Base-by-base conservation (phyloP, 257 asterid species). In the Rauvolfia tetraphylla region DNA sequence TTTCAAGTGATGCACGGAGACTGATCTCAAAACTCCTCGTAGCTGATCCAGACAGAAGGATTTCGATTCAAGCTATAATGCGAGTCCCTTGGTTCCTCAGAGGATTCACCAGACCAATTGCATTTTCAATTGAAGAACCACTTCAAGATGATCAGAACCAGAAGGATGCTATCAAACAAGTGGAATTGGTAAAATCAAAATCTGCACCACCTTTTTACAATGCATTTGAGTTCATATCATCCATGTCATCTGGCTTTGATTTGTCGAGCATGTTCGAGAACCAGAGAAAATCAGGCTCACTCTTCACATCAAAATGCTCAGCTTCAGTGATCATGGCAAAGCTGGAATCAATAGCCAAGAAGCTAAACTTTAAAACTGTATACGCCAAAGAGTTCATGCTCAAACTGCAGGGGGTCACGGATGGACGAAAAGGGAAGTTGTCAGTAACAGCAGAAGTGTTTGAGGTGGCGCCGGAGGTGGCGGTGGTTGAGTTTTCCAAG, bases 401-500 rank as follows among this genome's bases (percentile, higher is more conserved):
- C 79, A 81, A 84, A 81, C 3, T 87, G 51, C 80, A 79, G 69
- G 87, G 87, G 81, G 84, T 83, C 36, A 29, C 81, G 13, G 90
- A 87, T 58, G 90, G 90, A 14, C 73, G 90, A 46, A 86, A 86
- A 70, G 90, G 90, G 78, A 63, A 85, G 61, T 74, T 87, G n/a
- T 78, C 90, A 1, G 83, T 84, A 38, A 82, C 87, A 0, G 88
- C 88, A 0, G 88, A 87, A 83, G 89, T 85, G 74, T 87, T 87
- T 78, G 86, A 87, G 86, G 90, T 88, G 81, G 96, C 89, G 38
- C 93, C 91, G 72, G 96, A 90, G 81, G 89, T 93, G 83, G 87
- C 95, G 27, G 93, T 93, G 79, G 96, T 91, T 56, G 97, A 90
- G 62, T 85, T 93, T 68, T 89, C 96, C 3, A 91, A 90, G 82